Evolutionary conservation across 805 yeast species (phyloP).

Genomic region (Myxozyma neglecta): DNA sequence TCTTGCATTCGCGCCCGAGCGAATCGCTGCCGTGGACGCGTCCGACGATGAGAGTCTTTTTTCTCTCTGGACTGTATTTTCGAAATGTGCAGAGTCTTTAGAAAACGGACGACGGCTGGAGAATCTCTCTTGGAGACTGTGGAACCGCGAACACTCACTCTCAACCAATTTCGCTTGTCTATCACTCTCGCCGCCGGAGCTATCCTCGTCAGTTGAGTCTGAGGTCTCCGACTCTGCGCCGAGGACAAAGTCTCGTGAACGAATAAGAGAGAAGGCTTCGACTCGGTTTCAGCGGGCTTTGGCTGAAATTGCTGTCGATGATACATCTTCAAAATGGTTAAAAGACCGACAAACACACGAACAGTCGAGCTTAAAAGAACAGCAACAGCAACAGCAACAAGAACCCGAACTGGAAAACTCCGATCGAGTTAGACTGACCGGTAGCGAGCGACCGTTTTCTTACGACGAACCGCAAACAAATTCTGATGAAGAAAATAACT

Average conservation of each 20-base stretch:
- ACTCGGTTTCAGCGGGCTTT: too few species aligned
- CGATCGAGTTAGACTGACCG: too few species aligned
- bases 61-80: slow-evolving; percentile 41
- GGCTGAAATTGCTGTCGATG: too few species aligned
- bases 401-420: too few species aligned
- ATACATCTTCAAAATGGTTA: too few species aligned
- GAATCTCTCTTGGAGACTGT: slow-evolving; percentile 43
- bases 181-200: neutral
- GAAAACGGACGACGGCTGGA: slow-evolving; percentile 44
- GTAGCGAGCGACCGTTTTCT: too few species aligned
- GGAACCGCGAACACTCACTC: slow-evolving; percentile 37
- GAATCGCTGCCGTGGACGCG: slow-evolving; percentile 34
- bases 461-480: neutral
- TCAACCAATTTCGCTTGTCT: neutral
- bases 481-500: neutral
- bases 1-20: slow-evolving; percentile 30
- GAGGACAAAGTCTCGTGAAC: neutral
- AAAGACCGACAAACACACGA: too few species aligned
- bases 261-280: too few species aligned
- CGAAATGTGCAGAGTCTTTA: slow-evolving; percentile 41
- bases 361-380: too few species aligned
- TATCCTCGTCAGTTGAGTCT: slow-evolving; percentile 13
- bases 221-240: neutral
- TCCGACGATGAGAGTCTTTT: slow-evolving; percentile 34
- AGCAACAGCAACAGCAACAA: too few species aligned